Conservation (phyloP, 2,329 filamentous ascomycete species). For the Hirsutella thompsonii region DNA sequence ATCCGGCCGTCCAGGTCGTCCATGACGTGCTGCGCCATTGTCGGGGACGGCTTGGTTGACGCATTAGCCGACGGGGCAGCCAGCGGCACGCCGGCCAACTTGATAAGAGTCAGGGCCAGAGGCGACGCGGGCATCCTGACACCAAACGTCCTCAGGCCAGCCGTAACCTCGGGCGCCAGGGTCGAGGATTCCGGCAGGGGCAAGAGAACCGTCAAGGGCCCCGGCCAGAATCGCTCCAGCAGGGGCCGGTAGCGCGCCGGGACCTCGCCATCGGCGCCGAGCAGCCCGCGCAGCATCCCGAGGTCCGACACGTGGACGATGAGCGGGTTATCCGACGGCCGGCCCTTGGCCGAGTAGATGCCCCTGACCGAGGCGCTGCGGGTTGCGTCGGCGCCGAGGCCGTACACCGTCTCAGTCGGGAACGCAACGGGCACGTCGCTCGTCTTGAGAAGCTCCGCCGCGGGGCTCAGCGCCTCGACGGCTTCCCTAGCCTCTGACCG, state of each 20-base stretch:
- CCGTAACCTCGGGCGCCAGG: conserved; percentile 85
- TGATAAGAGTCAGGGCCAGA: conserved; percentile 80
- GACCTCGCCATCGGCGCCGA: conserved; percentile 36
- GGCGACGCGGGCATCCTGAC: conserved; percentile 77
- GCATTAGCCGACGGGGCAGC: conserved; percentile 92
- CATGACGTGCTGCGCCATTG: conserved; percentile 75
- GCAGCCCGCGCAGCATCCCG: conserved; percentile 54
- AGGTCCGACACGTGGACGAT: conserved; percentile 86
- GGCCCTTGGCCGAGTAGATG: conserved; percentile 85
- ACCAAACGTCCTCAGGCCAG: conserved; percentile 72
- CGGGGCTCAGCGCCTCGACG: conserved; percentile 39
- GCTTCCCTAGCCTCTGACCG: conserved; percentile 15
- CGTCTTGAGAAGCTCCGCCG: conserved; percentile 51
- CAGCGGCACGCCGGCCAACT: conserved; percentile 62
- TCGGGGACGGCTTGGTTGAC: conserved; percentile 85
- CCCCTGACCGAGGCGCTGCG: conserved; percentile 69
- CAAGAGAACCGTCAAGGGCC: conserved; percentile 81
- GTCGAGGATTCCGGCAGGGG: conserved; percentile 56
- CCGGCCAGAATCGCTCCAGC: conserved; percentile 83
- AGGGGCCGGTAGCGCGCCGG: conserved; percentile 67
- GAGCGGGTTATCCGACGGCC: conserved; percentile 87
- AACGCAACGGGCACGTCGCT: conserved; percentile 77
- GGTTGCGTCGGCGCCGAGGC: conserved; percentile 90
- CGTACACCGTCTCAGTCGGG: conserved; percentile 95
- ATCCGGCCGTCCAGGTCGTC: conserved; percentile 77